Percentiles rank a stretch among this genome's conserved stretches.
These are phyloP conservation scores for Aspergillus sp. DNA, from an alignment of 2,329 filamentous ascomycete species.

Conservation along the genomic window DNA sequence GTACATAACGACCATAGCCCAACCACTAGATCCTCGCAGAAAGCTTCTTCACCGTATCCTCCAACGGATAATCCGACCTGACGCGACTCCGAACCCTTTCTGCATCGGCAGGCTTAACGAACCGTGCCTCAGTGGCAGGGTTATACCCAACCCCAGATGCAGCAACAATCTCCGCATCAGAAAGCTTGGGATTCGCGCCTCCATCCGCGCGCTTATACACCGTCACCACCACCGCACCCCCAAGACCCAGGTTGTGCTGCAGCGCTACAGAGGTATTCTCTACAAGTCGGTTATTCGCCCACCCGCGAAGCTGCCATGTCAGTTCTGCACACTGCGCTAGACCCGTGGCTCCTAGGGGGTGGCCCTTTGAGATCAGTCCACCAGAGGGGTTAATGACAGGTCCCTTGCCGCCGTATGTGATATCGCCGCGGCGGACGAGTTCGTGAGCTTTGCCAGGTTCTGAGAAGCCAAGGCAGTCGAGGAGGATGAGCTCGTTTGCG, in stretches of 20 bases:
- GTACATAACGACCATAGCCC: neutral
- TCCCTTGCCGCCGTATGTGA: conserved; percentile 81
- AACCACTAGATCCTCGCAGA: conserved; percentile 59
- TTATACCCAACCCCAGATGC: conserved; percentile 79
- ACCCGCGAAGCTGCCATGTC: conserved; percentile 91
- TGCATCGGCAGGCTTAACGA: conserved; percentile 76
- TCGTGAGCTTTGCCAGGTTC: conserved; percentile 88
- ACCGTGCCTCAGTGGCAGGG: conserved; percentile 83
- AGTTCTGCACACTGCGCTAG: conserved; percentile 93
- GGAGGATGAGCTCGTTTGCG: conserved; percentile 89
- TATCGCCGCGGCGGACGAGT: conserved; percentile 80
- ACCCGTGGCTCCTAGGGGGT: conserved; percentile 89
- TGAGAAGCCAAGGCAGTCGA: conserved; percentile 80
- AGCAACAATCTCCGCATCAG: conserved; percentile 64
- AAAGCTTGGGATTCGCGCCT: conserved; percentile 57
- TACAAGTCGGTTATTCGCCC: conserved; percentile 85
- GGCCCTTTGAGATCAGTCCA: conserved; percentile 92
- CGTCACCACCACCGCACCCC: conserved; percentile 85
- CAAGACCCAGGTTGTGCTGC: conserved; percentile 91
- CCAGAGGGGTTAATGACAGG: conserved; percentile 85
- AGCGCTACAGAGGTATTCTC: conserved; percentile 69
- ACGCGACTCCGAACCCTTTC: conserved; percentile 69
- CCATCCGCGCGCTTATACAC: conserved; percentile 86
- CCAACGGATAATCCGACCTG: conserved; percentile 71
- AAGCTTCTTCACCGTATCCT: conserved; percentile 72